Evolutionary conservation across 2,329 filamentous ascomycete species (phyloP).

Genomic region (Monilinia fructicola): DNA sequence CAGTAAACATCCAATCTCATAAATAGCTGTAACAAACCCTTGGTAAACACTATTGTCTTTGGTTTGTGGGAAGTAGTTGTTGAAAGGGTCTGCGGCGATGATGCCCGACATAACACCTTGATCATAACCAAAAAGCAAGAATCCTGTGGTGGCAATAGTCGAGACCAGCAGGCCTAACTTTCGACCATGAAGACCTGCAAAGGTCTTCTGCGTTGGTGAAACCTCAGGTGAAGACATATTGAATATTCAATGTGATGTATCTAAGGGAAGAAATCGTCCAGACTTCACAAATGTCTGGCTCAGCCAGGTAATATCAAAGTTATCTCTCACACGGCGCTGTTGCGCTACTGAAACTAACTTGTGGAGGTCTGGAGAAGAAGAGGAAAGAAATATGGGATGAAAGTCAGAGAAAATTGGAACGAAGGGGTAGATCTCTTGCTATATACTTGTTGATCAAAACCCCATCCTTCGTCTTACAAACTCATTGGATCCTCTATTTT

Average conservation of each 20-base stretch:
- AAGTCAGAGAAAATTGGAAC: not conserved
- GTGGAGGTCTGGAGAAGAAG: constrained; percentile 11
- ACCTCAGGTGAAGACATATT: constrained; percentile 15
- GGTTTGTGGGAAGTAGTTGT: constrained; percentile 76
- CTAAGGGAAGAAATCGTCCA: constrained; percentile 14
- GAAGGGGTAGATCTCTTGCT: constrained; percentile 9
- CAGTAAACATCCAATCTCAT: constrained; percentile 56
- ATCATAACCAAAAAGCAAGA: constrained; percentile 86
- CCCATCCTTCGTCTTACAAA: constrained; percentile 20
- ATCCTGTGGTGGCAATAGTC: constrained; percentile 70
- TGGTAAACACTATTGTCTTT: constrained; percentile 45
- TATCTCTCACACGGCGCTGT: constrained; percentile 18
- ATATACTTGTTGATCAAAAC: constrained; percentile 19
- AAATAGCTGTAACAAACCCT: constrained; percentile 57
- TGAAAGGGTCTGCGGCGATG: constrained; percentile 68
- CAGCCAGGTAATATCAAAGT: constrained; percentile 20
- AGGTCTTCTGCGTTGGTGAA: constrained; percentile 25
- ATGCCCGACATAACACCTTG: constrained; percentile 82
- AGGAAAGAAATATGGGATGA: constrained; percentile 8
- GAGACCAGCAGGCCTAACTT: constrained; percentile 68
- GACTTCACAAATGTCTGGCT: constrained; percentile 15
- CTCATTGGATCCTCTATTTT: constrained; percentile 5
- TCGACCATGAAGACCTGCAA: constrained; percentile 64
- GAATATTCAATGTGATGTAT: not conserved
- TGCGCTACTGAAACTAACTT: constrained; percentile 17